Conservation (phyloP, 495 filamentous ascomycete species). For the Talaromyces adpressus region DNA sequence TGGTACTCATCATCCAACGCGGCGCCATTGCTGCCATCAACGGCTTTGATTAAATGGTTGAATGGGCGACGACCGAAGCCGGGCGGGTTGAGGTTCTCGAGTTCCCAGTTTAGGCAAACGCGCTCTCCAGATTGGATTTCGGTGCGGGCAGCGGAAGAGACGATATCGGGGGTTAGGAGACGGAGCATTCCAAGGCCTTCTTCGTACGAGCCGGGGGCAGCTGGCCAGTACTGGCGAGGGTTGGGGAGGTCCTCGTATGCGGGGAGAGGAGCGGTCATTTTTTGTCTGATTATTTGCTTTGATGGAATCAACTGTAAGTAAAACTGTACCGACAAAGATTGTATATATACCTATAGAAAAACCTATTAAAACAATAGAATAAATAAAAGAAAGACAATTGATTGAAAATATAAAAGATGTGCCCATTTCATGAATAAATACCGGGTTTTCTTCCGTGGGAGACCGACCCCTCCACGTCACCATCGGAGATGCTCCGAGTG, state of each 20-base stretch:
- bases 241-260: constrained; percentile 43
- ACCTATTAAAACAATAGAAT: not conserved
- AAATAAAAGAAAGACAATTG: not conserved
- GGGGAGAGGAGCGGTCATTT: constrained; percentile 4
- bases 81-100: constrained; percentile 41
- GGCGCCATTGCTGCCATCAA: constrained; percentile 27
- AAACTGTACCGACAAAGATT: not conserved
- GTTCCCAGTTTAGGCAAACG: constrained; percentile 44
- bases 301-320: not conserved
- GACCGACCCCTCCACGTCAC: not conserved
- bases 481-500: constrained; percentile 9
- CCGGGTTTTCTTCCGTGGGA: not conserved
- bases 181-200: constrained; percentile 49
- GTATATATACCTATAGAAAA: not conserved
- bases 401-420: not conserved
- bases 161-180: constrained; percentile 41
- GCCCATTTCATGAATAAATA: no score
- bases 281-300: not conserved
- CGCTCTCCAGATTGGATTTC: constrained; percentile 44
- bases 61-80: constrained; percentile 51
- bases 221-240: constrained; percentile 43
- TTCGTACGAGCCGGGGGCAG: constrained; percentile 31
- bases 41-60: constrained; percentile 48
- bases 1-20: constrained; percentile 63
- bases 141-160: constrained; percentile 36